Base-by-base conservation (phyloP, 306 rosid species). In the Spatholobus suberectus region DNA sequence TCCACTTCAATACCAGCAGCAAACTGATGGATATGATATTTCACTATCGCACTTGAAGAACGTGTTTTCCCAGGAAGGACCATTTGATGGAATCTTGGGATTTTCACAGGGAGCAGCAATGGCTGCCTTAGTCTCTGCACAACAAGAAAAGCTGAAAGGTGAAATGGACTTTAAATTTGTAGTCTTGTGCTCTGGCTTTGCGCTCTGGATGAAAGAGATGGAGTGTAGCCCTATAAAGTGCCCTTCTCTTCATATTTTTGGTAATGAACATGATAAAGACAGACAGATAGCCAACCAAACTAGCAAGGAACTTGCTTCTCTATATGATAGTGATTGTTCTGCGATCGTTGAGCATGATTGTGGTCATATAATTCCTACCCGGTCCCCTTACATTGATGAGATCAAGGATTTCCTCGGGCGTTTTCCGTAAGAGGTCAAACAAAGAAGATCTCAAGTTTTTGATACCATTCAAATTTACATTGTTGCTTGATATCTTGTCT, bases 101-200 rank as follows among this genome's bases (percentile, higher is more conserved):
- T 96, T 94, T 83, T 93, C 98, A 26, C 97, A 94, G 44, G 99
- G 99, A 69, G 96, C 99, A 18, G 97, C 96, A 55, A 94, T 93
- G 99, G 87, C 94, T 37, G 94, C 98, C 3, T 49, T 86, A 47
- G 61, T 94, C 24, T 89, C 93, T 80, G 80, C 94, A 7, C 91
- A 79, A 73, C 85, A 80, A 80, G 86, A 68, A 76, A 73, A 57
- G 58, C 83, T 89, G 38, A 81, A 80, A 84, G 86, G 83, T 46
- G 76, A 82, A 63, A 61, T 92, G 83, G 89, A 86, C 81, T 84
- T 91, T 3, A 90, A 89, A 82, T 96, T n/a, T 80, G 97, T 86
- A 58, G 85, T 96, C 59, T 70, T 92, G 74, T 92, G 94, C 83
- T 96, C 99, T 2, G 98, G 99, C 41, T 93, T 91, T 85, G 88